phyloP scores from a whole-genome alignment of 164 flowering plant genomes.

The Annona squamosa region DNA sequence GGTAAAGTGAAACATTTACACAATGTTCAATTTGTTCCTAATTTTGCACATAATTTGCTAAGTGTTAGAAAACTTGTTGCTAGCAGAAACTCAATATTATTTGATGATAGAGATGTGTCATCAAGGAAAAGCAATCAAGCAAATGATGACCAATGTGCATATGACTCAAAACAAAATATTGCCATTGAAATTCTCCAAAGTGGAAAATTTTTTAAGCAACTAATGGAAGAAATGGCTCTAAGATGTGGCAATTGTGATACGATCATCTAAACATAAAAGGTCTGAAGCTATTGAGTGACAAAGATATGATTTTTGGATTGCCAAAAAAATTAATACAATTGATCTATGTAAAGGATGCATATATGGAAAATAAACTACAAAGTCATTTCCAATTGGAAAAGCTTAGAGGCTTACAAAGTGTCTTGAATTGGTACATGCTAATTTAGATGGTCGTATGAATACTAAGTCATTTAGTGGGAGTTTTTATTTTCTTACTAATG shows the following conservation, averaged over 20 bases:
- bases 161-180: too few species aligned
- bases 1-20: too few species aligned
- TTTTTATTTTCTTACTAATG: slow-evolving; percentile 12
- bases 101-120: background rate
- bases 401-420: background rate
- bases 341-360: too few species aligned
- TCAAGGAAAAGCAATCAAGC: background rate
- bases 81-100: background rate
- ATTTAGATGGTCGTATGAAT: background rate
- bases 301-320: too few species aligned
- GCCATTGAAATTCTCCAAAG: background rate
- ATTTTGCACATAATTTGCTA: background rate
- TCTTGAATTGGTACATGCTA: background rate
- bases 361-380: too few species aligned
- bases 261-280: background rate
- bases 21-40: too few species aligned
- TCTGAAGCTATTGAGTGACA: background rate
- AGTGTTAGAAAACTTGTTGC: background rate
- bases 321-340: too few species aligned
- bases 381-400: background rate
- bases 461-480: background rate
- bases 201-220: too few species aligned
- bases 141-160: background rate
- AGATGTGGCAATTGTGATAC: background rate
- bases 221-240: too few species aligned